Evolutionary conservation across 805 yeast species (phyloP), one percentile per base, ranked within the genome.

Genomic region (Saccharomycopsis fermentans): DNA sequence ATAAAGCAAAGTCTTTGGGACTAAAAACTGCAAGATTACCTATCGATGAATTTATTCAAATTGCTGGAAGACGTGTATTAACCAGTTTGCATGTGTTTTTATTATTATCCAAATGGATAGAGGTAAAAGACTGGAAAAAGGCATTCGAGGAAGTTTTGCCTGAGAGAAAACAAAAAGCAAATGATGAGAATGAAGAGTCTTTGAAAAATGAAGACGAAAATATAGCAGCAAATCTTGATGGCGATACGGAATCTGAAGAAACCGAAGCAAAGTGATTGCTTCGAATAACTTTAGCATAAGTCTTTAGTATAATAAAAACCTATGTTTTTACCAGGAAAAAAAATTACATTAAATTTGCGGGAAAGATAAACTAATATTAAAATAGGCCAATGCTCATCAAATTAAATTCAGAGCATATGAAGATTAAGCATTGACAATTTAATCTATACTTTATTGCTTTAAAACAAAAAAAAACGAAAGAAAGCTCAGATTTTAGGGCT

Each of bases 41-140:
- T 4, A 89, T 92, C 58, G 95, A 84, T 58, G 89, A 90, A 70
- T 89, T 77, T 67, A 87, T 94, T 59, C 81, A 84, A 63, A 72
- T 94, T 55, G 83, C 87, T 61, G 96, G 98, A 1, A 79, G 98
- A 65, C 82, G 83, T 62, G 98, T 92, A 2, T 74, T 94, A 61
- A 95, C 98, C 0, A 91, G 97, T 0, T 87, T 95, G 35, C 98
- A 92, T 69, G 98, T 94, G n/a, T 86, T 88, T 61, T 96, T 92
- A 69, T 72, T 94, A 61, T 75, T 90, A 72, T 77, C 92, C 57
- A 81, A 83, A 68, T 90, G 92, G 87, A 78, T 84, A 60, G 96
- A 90, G 65, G 73, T 75, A 52, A 77, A 77, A 58, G 89, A 88
- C 70, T 92, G 99, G 98, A 86, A 82, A 65, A 71, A 69, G 55